Evolutionary conservation across 306 rosid genomes (phyloP).

Genomic region (Pterocarpus macrocarpus): DNA sequence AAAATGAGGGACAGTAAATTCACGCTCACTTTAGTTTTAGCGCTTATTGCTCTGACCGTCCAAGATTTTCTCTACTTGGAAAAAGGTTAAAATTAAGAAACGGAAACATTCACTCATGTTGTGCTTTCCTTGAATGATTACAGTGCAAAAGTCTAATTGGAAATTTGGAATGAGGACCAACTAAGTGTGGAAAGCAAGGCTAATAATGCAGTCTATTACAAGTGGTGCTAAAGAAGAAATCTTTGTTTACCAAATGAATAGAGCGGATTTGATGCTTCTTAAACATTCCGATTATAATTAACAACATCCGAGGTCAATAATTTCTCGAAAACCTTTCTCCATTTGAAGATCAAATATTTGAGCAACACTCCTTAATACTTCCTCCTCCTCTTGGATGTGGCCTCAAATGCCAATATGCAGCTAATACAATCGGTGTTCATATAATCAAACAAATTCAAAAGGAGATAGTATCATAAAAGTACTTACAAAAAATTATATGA

Average conservation of each 20-base stretch:
- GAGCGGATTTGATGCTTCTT: neutral
- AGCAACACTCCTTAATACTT: neutral
- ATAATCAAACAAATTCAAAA: no score
- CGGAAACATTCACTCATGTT: neutral
- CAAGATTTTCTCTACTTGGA: conserved; percentile 33
- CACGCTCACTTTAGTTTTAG: conserved; percentile 61
- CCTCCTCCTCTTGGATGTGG: no score
- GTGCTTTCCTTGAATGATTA: conserved; percentile 26
- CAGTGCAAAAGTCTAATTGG: neutral
- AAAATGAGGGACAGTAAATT: conserved; percentile 59
- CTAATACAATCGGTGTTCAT: no score
- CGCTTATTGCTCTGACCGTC: conserved; percentile 47
- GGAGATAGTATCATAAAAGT: no score
- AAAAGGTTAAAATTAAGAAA: neutral
- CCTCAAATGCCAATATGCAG: no score
- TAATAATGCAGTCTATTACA: conserved; percentile 9
- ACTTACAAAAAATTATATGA: no score
- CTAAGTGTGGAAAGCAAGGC: conserved; percentile 41
- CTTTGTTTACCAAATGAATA: neutral
- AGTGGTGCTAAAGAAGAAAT: neutral
- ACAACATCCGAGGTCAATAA: neutral
- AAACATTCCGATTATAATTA: neutral
- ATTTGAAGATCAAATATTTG: neutral
- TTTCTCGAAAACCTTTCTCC: neutral
- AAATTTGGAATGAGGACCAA: neutral